phyloP scores from a whole-genome alignment of 139 green algal species.

The Chlorella sp. region DNA sequence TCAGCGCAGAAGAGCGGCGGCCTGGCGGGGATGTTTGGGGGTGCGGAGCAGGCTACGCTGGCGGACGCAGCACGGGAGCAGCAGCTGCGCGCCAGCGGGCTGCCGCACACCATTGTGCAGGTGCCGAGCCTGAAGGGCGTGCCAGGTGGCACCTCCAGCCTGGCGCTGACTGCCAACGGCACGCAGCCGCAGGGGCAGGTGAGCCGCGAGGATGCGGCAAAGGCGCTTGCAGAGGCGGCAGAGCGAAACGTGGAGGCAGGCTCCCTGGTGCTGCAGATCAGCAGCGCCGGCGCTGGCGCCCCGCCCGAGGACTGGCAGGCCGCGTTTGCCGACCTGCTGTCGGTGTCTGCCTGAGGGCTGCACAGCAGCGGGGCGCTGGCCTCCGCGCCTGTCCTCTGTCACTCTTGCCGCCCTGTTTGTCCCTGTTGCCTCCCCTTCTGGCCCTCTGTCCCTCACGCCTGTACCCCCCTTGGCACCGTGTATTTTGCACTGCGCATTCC shows the following conservation, averaged over 20 bases:
- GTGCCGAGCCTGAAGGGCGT: conserved; percentile 18
- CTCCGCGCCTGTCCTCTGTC: neutral
- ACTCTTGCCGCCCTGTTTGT: neutral
- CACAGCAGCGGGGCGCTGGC: no score
- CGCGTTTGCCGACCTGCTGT: neutral
- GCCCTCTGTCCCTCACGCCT: neutral
- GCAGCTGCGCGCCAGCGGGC: conserved; percentile 17
- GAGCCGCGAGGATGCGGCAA: conserved; percentile 39
- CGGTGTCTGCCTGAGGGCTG: neutral
- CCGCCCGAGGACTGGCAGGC: conserved; percentile 30
- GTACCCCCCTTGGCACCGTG: neutral
- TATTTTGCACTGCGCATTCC: neutral
- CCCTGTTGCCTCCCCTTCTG: no score
- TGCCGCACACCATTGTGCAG: conserved; percentile 39
- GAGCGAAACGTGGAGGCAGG: conserved; percentile 4
- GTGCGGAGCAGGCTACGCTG: conserved; percentile 26
- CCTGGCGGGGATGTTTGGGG: conserved; percentile 3
- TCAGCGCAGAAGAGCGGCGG: neutral
- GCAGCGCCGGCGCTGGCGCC: neutral
- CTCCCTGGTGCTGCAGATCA: conserved; percentile 25
- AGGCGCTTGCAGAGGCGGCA: conserved; percentile 34
- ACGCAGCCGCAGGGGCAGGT: conserved; percentile 15
- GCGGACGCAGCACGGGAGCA: conserved; percentile 28
- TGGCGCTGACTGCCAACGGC: neutral
- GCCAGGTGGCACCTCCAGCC: conserved; percentile 2